These are phyloP conservation scores for Cordyceps tenuipes DNA, from an alignment of 2,329 filamentous ascomycete species.

Conservation along the genomic window DNA sequence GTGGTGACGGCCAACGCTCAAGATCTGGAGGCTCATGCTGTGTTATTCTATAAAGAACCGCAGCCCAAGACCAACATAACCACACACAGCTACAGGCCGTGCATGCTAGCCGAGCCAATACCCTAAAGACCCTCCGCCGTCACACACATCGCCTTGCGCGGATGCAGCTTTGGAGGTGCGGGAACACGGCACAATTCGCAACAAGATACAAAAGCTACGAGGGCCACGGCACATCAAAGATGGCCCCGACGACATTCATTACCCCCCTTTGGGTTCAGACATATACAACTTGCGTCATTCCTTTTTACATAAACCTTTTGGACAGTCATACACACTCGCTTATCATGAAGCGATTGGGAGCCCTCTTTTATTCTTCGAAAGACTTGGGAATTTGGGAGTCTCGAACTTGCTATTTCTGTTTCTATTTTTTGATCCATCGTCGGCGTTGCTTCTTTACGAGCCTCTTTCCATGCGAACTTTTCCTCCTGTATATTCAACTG, in stretches of 20 bases:
- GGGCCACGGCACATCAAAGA: neutral
- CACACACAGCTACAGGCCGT: neutral
- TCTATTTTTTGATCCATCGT: conserved; percentile 15
- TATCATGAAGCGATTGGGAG: conserved; percentile 9
- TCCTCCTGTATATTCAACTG: neutral
- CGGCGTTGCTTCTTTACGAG: conserved; percentile 9
- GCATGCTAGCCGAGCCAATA: neutral
- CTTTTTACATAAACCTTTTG: conserved; percentile 9
- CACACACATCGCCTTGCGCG: neutral
- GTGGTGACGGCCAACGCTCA: conserved; percentile 32
- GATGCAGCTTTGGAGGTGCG: neutral
- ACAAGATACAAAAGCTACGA: neutral
- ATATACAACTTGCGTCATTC: conserved; percentile 7
- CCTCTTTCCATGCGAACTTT: neutral
- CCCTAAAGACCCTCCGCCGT: neutral
- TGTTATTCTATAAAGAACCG: conserved; percentile 37
- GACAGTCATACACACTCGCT: conserved; percentile 9
- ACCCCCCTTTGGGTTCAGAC: neutral
- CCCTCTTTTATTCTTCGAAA: conserved; percentile 6
- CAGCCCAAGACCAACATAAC: neutral
- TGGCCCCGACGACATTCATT: conserved; percentile 4
- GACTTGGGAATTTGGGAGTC: conserved; percentile 9
- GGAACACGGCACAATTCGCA: neutral
- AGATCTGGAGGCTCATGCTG: conserved; percentile 37
- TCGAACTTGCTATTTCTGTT: conserved; percentile 16